Conservation (phyloP, 2,329 filamentous ascomycete genomes). For the Teratosphaeria nubilosa region DNA sequence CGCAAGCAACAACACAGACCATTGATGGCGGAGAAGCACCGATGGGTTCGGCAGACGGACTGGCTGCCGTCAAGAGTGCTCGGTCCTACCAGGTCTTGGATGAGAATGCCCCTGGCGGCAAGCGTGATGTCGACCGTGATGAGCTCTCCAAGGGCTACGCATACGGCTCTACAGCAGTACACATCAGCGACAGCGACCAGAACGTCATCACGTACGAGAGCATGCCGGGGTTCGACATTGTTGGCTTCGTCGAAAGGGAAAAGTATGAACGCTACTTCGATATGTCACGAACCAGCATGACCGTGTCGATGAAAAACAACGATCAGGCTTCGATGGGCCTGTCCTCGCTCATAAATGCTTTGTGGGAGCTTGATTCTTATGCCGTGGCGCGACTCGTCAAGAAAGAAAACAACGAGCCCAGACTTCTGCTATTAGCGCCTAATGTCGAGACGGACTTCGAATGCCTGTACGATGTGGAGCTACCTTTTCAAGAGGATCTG, state of each 20-base stretch:
- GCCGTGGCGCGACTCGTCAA: constrained; percentile 76
- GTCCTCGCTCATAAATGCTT: constrained; percentile 79
- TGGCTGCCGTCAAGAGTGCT: constrained; percentile 65
- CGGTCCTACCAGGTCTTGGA: constrained; percentile 75
- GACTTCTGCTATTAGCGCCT: constrained; percentile 69
- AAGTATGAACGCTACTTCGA: constrained; percentile 72
- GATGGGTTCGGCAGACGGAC: constrained; percentile 29
- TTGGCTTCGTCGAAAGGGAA: constrained; percentile 66
- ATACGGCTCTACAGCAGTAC: constrained; percentile 85
- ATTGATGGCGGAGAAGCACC: constrained; percentile 20
- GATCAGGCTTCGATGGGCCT: constrained; percentile 75
- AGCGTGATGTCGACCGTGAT: constrained; percentile 70
- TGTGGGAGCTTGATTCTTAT: constrained; percentile 75
- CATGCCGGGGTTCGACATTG: constrained; percentile 60
- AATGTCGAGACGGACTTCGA: constrained; percentile 69
- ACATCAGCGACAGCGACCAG: constrained; percentile 75
- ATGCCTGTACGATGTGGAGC: constrained; percentile 76
- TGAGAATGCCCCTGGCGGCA: constrained; percentile 62
- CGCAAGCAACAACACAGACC: constrained; percentile 43
- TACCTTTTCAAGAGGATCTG: constrained; percentile 89
- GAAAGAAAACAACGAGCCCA: constrained; percentile 72
- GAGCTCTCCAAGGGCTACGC: constrained; percentile 86
- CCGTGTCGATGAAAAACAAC: constrained; percentile 66
- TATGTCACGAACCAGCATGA: constrained; percentile 70
- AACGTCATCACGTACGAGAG: constrained; percentile 85